A percentile compares a stretch with the other conserved stretches of the same genome.
phyloP scores from a whole-genome alignment of 129 eudicot genomes.

The Ambrosia artemisiifolia region DNA sequence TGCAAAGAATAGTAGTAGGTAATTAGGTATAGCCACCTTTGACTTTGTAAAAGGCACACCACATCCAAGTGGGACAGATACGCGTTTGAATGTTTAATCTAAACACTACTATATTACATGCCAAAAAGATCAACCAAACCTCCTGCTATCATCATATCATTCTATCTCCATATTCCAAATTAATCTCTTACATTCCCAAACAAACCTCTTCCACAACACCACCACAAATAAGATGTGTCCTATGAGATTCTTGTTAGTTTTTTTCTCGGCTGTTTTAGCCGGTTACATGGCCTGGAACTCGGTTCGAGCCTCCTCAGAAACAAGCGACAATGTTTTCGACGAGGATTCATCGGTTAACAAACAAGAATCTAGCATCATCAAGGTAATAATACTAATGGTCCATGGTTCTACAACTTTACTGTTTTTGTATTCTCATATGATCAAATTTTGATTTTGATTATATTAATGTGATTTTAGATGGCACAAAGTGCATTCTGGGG shows the following conservation, averaged over 20 bases:
- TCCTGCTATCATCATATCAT: conserved; percentile 12
- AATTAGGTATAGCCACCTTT: conserved; percentile 42
- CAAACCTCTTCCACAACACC: not conserved
- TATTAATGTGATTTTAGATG: conserved; percentile 36
- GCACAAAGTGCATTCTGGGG: conserved; percentile 67
- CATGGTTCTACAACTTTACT: not conserved
- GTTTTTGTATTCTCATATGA: not conserved
- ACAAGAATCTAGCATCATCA: conserved; percentile 30
- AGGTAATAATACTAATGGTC: conserved; percentile 31
- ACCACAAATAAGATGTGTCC: conserved; percentile 56
- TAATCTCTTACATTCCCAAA: not conserved
- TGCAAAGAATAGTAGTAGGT: conserved; percentile 16
- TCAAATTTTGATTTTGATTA: not conserved
- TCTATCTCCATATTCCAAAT: not conserved
- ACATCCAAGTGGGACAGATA: conserved; percentile 25
- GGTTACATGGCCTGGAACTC: conserved; percentile 66
- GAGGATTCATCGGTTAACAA: conserved; percentile 29
- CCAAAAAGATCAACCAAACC: conserved; percentile 2
- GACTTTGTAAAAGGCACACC: conserved; percentile 37
- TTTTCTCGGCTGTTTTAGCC: conserved; percentile 70
- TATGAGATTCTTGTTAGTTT: conserved; percentile 66
- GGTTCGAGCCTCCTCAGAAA: conserved; percentile 27
- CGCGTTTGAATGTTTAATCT: conserved; percentile 21
- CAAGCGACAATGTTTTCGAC: conserved; percentile 15
- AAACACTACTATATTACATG: not conserved